Evolutionary conservation across 2,329 filamentous ascomycete species (phyloP), one percentile per base, ranked within the genome.

Genomic region (Fusarium keratoplasticum): DNA sequence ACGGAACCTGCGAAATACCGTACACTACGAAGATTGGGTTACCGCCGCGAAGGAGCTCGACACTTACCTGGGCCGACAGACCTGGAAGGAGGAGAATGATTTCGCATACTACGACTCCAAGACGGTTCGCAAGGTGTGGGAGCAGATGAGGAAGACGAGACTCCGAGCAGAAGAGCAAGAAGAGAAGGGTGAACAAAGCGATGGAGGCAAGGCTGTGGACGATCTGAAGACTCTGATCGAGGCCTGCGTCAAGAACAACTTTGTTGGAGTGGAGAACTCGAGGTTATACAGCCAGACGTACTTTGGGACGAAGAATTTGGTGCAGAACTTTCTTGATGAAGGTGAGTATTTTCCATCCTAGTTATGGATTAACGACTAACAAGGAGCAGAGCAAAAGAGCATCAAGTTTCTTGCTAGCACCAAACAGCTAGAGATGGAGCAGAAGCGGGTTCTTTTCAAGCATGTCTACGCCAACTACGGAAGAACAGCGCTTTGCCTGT

Each of bases 201-300:
- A 79, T 69, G 81, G 83, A 10, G 81, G 84, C 59, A 85, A 88
- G 67, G 88, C 92, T 0, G 86, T 95, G 4, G 93, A 96, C 72
- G 94, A 96, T 64, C 87, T 99, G 64, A 92, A 91, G 71, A 88
- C 89, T 1, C 84, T 98, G 68, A 86, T 97, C 22, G 95, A 98
- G 84, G 94, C 94, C 16, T 98, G 95, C 81, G 93, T 98, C 77
- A 99, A 98, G 88, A 97, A 95, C 83, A 98, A 99, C 80, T 99
- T 98, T 83, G 95, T 94, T 20, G 96, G 96, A 0, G 92, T 98
- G 16, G 96, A 99, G 82, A 98, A 98, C 78, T 91, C 96, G 11
- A 90, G 95, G 64, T 85, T 99, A n/a, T 99, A 99, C 82, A 97
- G 94, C 78, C 95, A 98, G 84, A 97, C 96, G 4, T 99, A 99